phyloP scores from a whole-genome alignment of 768 basidiomycete genomes.

The Hericium coralloides region DNA sequence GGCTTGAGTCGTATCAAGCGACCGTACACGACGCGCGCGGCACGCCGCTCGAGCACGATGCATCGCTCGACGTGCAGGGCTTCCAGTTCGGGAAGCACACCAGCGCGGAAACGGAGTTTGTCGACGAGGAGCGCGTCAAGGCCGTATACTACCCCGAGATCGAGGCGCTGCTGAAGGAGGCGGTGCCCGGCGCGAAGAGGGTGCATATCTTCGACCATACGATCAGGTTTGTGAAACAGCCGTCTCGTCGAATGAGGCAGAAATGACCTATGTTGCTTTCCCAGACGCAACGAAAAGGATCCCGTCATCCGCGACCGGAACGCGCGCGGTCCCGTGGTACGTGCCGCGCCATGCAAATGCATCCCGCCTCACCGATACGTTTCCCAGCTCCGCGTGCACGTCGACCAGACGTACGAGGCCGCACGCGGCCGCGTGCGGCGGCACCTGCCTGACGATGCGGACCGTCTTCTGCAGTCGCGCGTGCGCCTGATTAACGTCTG shows the following conservation, averaged over 20 bases:
- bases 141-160: conserved; percentile 33
- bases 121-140: conserved; percentile 29
- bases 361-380: not conserved
- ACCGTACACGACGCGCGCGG: conserved; percentile 24
- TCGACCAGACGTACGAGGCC: conserved; percentile 34
- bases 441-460: conserved; percentile 34
- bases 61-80: conserved; percentile 30
- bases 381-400: conserved; percentile 30
- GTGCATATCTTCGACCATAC: conserved; percentile 39
- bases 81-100: conserved; percentile 30
- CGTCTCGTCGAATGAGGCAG: not conserved
- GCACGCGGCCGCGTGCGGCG: conserved; percentile 27
- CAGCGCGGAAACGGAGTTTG: conserved; percentile 30
- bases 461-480: conserved; percentile 31
- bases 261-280: not conserved
- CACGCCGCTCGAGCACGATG: conserved; percentile 15
- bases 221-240: conserved; percentile 20
- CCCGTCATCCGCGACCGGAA: conserved; percentile 5
- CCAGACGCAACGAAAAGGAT: not conserved
- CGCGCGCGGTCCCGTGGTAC: conserved; percentile 27
- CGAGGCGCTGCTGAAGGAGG: conserved; percentile 30
- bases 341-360: conserved; percentile 2
- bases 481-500: conserved; percentile 39
- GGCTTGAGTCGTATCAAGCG: conserved; percentile 17
- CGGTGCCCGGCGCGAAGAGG: conserved; percentile 27